Conservation (phyloP, 176 grass and related monocot species). For the Coix lacrymajobi region DNA sequence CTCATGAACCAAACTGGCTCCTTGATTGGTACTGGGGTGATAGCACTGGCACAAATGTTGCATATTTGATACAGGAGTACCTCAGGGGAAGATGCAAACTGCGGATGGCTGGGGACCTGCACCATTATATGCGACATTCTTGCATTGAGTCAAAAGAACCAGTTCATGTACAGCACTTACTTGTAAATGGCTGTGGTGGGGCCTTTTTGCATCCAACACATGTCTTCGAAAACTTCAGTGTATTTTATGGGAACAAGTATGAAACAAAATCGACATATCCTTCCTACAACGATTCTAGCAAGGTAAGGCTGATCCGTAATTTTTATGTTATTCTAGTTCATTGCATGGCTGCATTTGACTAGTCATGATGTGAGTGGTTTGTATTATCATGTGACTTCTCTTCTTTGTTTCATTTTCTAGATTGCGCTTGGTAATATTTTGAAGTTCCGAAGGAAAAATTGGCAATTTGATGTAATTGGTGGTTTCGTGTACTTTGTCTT, state of each 20-base stretch:
- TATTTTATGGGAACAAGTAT: slow-evolving; percentile 82
- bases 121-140: slow-evolving; percentile 99
- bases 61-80: slow-evolving; percentile 81
- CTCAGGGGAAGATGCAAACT: slow-evolving; percentile 86
- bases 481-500: slow-evolving; percentile 92
- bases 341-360: background rate
- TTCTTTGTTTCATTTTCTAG: slow-evolving; percentile 35
- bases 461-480: slow-evolving; percentile 99
- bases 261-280: slow-evolving; percentile 80
- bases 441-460: slow-evolving; percentile 96
- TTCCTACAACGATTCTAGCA: slow-evolving; percentile 84
- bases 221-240: slow-evolving; percentile 73
- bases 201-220: slow-evolving; percentile 98
- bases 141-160: slow-evolving; percentile 38
- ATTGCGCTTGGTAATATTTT: slow-evolving; percentile 97
- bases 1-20: slow-evolving; percentile 97
- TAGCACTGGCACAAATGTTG: slow-evolving; percentile 64
- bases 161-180: slow-evolving; percentile 80
- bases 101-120: slow-evolving; percentile 93
- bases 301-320: slow-evolving; percentile 44
- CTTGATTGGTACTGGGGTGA: slow-evolving; percentile 99
- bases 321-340: background rate
- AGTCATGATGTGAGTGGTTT: background rate
- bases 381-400: slow-evolving; percentile 16
- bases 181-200: slow-evolving; percentile 97